Base-by-base conservation (phyloP, 2,329 filamentous ascomycete species). In the Fusarium keratoplasticum region DNA sequence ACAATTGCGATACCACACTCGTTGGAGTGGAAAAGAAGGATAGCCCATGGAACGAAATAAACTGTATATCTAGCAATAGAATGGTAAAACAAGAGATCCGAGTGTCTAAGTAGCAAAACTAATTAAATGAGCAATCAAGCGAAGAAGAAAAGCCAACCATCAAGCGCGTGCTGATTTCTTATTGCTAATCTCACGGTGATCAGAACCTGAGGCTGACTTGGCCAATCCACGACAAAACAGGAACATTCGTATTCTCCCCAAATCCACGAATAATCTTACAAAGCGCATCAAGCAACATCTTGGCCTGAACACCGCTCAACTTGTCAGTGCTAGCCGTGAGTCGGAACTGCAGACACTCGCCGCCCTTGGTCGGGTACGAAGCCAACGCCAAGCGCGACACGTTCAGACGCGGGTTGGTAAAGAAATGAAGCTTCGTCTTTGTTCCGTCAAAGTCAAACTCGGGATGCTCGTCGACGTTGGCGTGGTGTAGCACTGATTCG, bases 401-500 rank as follows among this genome's bases (percentile, higher is more conserved):
- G 8, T 3, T 47, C 14, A 61, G 5, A 8, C 40, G 40, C 1
- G n/a, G 58, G 20, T 61, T 61, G 18, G 9, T n/a, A 2, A 61
- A 47, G n/a, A 44, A 25, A 2, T 18, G 13, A 6, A 69, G 27
- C 27, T 14, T 54, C 0, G 59, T 29, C 16, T 33, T 36, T 3
- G 7, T 33, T 2, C 59, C 63, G 10, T 20, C 47, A 31, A 72
- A 64, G 10, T 61, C 22, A 18, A 67, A 62, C 6, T 66, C 55
- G 7, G 69, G 69, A 20, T 74, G 55, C 14, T 77, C 76, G 5
- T 77, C 71, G 11, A 78, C 68, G 42, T 76, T 77, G 40, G 76
- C 73, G 44, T 77, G 72, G 25, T 76, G 75, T 3, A 77, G 62
- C 6, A 70, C 33, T 3, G 65, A 59, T 27, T 71, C 64, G 16